These are phyloP conservation scores for Apophysomyces sp. DNA, from an alignment of 371 early-diverging fungal species.

Conservation along the genomic window DNA sequence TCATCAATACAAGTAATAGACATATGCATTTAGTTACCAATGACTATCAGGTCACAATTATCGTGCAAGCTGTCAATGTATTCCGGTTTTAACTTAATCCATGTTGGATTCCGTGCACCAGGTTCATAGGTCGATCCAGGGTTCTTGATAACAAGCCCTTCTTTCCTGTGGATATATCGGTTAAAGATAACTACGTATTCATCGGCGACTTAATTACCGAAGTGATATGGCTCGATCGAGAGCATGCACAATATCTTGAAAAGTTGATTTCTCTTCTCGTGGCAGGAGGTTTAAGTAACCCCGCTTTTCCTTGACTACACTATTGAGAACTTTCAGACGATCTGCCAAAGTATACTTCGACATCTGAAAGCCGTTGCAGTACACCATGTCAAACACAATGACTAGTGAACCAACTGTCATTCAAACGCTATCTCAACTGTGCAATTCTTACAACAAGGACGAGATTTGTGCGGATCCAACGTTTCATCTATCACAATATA, in stretches of 20 bases:
- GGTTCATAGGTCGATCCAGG: slow-evolving; percentile 57
- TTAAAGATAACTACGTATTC: neutral
- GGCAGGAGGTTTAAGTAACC: slow-evolving; percentile 53
- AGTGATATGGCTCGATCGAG: slow-evolving; percentile 55
- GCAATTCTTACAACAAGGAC: slow-evolving; percentile 47
- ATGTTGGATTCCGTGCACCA: slow-evolving; percentile 54
- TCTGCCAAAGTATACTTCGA: slow-evolving; percentile 51
- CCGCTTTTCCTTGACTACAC: slow-evolving; percentile 46
- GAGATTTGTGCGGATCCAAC: slow-evolving; percentile 33
- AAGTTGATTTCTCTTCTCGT: slow-evolving; percentile 48
- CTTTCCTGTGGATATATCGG: slow-evolving; percentile 27
- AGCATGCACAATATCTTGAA: slow-evolving; percentile 59
- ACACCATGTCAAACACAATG: slow-evolving; percentile 73
- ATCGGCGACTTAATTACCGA: slow-evolving; percentile 27
- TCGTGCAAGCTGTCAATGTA: slow-evolving; percentile 69
- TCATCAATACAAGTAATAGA: neutral
- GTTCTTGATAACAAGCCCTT: slow-evolving; percentile 72
- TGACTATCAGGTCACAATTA: slow-evolving; percentile 69
- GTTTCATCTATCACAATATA: neutral
- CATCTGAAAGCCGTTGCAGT: slow-evolving; percentile 59
- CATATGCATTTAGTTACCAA: slow-evolving; percentile 44
- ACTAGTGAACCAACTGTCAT: slow-evolving; percentile 21
- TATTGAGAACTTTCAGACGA: slow-evolving; percentile 49
- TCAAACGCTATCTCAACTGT: neutral
- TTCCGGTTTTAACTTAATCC: slow-evolving; percentile 81